Percentiles rank a stretch among this genome's conserved stretches.
Evolutionary conservation across 345 rosid species (phyloP).

Genomic region (Citrus hindsii): DNA sequence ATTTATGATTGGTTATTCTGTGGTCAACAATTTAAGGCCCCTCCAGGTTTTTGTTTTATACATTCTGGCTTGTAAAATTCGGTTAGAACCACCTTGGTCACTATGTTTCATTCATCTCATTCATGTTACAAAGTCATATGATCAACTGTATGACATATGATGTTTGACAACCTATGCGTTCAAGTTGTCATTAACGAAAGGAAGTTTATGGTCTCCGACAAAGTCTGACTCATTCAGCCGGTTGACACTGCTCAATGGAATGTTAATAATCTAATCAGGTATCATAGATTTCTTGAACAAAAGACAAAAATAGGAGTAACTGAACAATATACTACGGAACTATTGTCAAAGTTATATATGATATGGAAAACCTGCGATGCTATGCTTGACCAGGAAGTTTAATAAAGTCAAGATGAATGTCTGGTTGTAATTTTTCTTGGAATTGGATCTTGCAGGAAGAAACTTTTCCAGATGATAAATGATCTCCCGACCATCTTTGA

Average conservation of each 20-base stretch:
- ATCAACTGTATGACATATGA: neutral
- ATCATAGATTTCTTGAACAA: neutral
- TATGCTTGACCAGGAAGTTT: neutral
- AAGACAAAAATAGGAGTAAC: neutral
- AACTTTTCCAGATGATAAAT: constrained; percentile 96
- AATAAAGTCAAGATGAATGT: neutral
- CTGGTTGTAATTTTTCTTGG: neutral
- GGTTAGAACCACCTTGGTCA: neutral
- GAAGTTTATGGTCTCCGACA: neutral
- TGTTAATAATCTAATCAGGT: neutral
- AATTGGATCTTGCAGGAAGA: constrained; percentile 61
- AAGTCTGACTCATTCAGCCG: neutral
- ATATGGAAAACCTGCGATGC: neutral
- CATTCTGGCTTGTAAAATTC: neutral
- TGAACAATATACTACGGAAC: neutral
- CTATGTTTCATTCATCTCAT: neutral
- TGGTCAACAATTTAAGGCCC: neutral
- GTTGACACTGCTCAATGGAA: neutral
- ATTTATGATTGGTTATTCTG: neutral
- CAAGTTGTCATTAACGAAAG: neutral
- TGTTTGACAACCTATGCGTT: neutral
- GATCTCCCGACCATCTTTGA: constrained; percentile 92
- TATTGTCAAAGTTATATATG: neutral
- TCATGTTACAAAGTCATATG: neutral
- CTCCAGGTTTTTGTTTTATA: neutral